These are phyloP conservation scores for Sporisorium iseilematis-ciliati DNA, from an alignment of 1,284 basidiomycete species.

Conservation along the genomic window DNA sequence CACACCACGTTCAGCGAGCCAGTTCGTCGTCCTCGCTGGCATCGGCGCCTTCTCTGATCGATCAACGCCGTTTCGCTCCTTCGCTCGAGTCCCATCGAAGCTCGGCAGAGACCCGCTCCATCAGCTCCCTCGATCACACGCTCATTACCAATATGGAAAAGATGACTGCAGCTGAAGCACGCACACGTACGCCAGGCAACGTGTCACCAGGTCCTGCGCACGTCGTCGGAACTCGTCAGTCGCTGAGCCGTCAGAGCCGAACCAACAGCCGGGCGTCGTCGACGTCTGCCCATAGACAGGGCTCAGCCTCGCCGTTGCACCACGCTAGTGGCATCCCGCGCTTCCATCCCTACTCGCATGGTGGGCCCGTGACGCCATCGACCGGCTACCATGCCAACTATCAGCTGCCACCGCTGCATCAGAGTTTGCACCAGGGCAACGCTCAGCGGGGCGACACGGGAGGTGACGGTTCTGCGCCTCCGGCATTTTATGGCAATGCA, in stretches of 20 bases:
- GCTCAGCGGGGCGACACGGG: slow-evolving; percentile 20
- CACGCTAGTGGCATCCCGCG: slow-evolving; percentile 59
- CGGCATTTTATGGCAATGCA: slow-evolving; percentile 13
- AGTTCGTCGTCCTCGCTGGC: slow-evolving; percentile 57
- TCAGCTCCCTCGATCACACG: slow-evolving; percentile 62
- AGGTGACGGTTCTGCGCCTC: slow-evolving; percentile 14
- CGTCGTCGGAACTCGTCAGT: slow-evolving; percentile 47
- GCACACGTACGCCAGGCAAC: slow-evolving; percentile 51
- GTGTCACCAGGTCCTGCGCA: slow-evolving; percentile 55
- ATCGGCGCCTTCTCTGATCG: slow-evolving; percentile 52
- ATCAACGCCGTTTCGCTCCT: slow-evolving; percentile 46
- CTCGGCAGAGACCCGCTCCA: slow-evolving; percentile 51
- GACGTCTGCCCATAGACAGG: slow-evolving; percentile 58
- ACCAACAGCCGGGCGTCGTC: slow-evolving; percentile 60
- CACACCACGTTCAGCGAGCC: slow-evolving; percentile 53
- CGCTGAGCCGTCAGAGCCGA: slow-evolving; percentile 57
- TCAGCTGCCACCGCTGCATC: slow-evolving; percentile 50
- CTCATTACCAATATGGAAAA: slow-evolving; percentile 65
- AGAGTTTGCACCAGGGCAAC: slow-evolving; percentile 35
- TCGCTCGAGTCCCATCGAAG: slow-evolving; percentile 54
- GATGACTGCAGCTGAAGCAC: slow-evolving; percentile 61
- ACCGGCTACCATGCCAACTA: slow-evolving; percentile 39
- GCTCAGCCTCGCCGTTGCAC: slow-evolving; percentile 64
- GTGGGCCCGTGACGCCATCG: slow-evolving; percentile 35
- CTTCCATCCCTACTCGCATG: slow-evolving; percentile 64